These are phyloP conservation scores for Kalanchoe fedtschenkoi DNA, from an alignment of 164 flowering plant species.

Conservation along the genomic window DNA sequence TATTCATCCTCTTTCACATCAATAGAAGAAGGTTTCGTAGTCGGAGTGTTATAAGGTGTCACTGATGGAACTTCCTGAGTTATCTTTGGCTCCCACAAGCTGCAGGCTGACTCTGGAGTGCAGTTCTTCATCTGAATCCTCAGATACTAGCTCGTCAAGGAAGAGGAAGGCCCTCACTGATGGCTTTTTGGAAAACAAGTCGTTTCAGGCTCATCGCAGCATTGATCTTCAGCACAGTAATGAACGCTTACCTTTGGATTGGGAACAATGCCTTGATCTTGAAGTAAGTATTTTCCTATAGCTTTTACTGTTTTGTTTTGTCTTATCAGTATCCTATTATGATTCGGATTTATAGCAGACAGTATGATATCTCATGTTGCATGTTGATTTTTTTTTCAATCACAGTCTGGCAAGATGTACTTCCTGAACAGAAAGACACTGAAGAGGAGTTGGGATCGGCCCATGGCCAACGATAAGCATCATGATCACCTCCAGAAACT, in stretches of 20 bases:
- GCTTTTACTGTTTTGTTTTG: not conserved
- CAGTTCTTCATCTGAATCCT: conserved; percentile 21
- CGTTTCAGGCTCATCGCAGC: conserved; percentile 8
- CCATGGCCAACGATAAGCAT: conserved; percentile 13
- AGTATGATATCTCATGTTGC: not conserved
- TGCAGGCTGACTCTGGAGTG: not conserved
- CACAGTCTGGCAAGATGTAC: conserved; percentile 62
- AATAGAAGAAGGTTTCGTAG: conserved; percentile 10
- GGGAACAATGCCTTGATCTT: conserved; percentile 70
- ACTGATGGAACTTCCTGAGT: conserved; percentile 23
- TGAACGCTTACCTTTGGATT: conserved; percentile 43
- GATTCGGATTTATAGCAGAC: not conserved
- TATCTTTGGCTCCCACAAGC: conserved; percentile 34
- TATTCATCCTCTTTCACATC: not conserved
- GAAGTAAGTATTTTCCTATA: conserved; percentile 24
- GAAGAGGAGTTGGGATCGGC: conserved; percentile 46
- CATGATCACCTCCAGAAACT: conserved; percentile 20
- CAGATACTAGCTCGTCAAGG: conserved; percentile 15
- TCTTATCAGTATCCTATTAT: not conserved
- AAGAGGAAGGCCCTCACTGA: conserved; percentile 42
- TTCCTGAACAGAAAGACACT: conserved; percentile 44
- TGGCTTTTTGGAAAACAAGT: conserved; percentile 12
- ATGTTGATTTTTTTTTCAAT: not conserved
- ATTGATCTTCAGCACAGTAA: conserved; percentile 41
- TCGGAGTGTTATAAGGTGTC: not conserved